These are phyloP conservation scores for Escallonia rubra DNA, from an alignment of 129 eudicot species.

Conservation along the genomic window DNA sequence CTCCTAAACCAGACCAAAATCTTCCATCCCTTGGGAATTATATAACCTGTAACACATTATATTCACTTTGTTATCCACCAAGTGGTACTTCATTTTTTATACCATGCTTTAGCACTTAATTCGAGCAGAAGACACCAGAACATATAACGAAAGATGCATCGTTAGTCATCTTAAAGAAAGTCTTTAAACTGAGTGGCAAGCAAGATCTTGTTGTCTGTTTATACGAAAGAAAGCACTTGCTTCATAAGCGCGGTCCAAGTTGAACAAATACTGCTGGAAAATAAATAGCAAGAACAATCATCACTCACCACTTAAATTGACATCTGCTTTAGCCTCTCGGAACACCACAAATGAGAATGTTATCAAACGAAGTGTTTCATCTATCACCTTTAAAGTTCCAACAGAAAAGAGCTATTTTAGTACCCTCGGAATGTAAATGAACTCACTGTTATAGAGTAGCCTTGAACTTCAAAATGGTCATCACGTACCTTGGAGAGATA, in stretches of 20 bases:
- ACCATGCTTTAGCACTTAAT: too few species aligned
- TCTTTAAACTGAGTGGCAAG: background rate
- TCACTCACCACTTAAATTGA: slow-evolving; percentile 45
- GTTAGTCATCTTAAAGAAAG: too few species aligned
- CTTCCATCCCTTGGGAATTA: slow-evolving; percentile 92
- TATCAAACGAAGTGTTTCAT: slow-evolving; percentile 84
- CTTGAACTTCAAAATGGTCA: background rate
- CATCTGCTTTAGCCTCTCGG: slow-evolving; percentile 73
- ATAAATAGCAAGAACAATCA: background rate
- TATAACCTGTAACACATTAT: slow-evolving; percentile 42
- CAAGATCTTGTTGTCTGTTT: background rate
- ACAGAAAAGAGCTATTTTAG: background rate
- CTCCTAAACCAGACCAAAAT: slow-evolving; percentile 75
- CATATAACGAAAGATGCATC: too few species aligned
- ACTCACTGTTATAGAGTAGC: background rate
- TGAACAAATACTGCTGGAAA: background rate
- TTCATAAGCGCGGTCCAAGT: background rate
- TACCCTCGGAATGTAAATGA: background rate
- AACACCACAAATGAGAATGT: slow-evolving; percentile 77
- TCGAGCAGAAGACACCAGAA: too few species aligned
- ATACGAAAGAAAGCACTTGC: background rate
- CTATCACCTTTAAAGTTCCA: slow-evolving; percentile 48
- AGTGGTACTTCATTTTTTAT: background rate
- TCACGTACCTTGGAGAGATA: slow-evolving; percentile 62
- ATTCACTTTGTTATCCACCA: background rate